Conservation (phyloP, 495 filamentous ascomycete genomes). For the Massariosphaeria phaeospora region DNA sequence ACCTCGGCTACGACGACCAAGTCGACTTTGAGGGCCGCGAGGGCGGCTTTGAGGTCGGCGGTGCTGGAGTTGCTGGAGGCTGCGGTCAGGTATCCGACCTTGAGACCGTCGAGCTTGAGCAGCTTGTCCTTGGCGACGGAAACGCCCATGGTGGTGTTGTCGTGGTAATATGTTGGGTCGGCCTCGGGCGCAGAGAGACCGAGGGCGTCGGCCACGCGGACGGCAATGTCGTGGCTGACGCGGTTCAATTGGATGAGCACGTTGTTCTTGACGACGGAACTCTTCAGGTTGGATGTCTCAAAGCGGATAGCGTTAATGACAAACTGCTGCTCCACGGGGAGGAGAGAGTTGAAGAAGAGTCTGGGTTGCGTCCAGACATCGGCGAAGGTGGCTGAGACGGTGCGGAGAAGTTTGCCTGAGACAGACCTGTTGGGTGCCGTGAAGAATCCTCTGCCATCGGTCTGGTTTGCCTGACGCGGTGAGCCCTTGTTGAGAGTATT, state of each 20-base stretch:
- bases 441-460: conserved; percentile 68
- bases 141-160: conserved; percentile 61
- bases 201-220: conserved; percentile 59
- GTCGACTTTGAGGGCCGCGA: conserved; percentile 49
- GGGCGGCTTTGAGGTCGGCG: conserved; percentile 43
- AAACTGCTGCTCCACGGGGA: conserved; percentile 67
- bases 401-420: conserved; percentile 54
- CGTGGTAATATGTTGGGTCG: conserved; percentile 62
- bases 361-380: conserved; percentile 75
- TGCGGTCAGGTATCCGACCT: conserved; percentile 62
- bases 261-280: conserved; percentile 54
- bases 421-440: conserved; percentile 55
- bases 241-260: conserved; percentile 67
- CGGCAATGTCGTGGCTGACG: conserved; percentile 64
- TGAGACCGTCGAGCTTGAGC: conserved; percentile 57
- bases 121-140: conserved; percentile 57
- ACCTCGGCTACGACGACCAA: conserved; percentile 60
- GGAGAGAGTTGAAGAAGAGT: conserved; percentile 72
- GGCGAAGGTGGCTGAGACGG: conserved; percentile 58
- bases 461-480: conserved; percentile 66
- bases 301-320: conserved; percentile 75
- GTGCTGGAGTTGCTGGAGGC: conserved; percentile 18
- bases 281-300: conserved; percentile 59
- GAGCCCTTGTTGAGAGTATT: conserved; percentile 63
- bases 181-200: conserved; percentile 45